These are phyloP conservation scores for Suillus clintonianus DNA, from an alignment of 768 basidiomycete species.

Conservation along the genomic window DNA sequence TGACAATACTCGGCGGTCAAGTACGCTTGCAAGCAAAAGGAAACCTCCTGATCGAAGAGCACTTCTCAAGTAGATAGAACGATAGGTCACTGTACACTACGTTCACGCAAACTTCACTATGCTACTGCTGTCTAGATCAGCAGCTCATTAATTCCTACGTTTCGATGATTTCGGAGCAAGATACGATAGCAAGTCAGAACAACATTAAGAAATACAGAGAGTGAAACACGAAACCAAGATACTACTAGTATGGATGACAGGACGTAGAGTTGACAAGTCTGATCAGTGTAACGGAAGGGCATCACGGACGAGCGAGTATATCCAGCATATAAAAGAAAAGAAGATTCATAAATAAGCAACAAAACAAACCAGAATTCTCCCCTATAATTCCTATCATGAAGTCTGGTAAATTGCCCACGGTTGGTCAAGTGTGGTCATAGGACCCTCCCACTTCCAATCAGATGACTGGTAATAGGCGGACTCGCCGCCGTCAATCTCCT, in stretches of 20 bases:
- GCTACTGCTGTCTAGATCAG: constrained; percentile 1
- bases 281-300: constrained; percentile 32
- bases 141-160: constrained; percentile 4
- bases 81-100: constrained; percentile 3
- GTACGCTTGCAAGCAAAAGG: constrained; percentile 3
- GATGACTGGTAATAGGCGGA: constrained; percentile 57
- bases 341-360: constrained; percentile 27
- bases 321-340: constrained; percentile 45
- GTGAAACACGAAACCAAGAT: constrained; percentile 44
- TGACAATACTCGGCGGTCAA: constrained; percentile 50
- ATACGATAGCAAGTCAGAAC: constrained; percentile 60
- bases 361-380: constrained; percentile 13
- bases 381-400: constrained; percentile 45
- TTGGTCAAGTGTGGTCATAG: constrained; percentile 65
- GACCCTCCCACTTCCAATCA: constrained; percentile 75
- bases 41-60: constrained; percentile 23
- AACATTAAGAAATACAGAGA: constrained; percentile 60
- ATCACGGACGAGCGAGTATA: constrained; percentile 38
- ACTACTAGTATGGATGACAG: constrained; percentile 39
- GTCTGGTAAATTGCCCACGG: constrained; percentile 68
- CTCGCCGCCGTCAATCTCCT: constrained; percentile 78
- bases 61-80: constrained; percentile 9
- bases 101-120: not conserved
- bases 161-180: constrained; percentile 34
- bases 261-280: constrained; percentile 23